Conservation (phyloP, 352 stramenopile genomes). For the Phytophthora sp. region DNA sequence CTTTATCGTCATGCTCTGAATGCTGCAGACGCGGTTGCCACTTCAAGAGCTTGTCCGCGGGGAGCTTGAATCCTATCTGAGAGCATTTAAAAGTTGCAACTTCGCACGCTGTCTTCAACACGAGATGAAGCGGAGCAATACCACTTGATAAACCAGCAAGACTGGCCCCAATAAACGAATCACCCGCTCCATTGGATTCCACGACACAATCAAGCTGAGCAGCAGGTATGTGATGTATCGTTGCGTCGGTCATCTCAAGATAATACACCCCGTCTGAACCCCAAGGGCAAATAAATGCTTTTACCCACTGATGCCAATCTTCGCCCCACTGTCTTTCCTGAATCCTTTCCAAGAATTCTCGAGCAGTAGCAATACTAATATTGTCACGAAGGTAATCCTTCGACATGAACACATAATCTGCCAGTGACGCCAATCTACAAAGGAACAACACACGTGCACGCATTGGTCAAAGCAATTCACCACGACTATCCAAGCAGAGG, state of each 20-base stretch:
- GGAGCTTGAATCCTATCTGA: slow-evolving; percentile 59
- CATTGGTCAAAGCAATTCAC: no score
- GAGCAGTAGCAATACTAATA: slow-evolving; percentile 42
- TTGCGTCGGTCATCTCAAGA: slow-evolving; percentile 30
- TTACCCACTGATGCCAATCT: slow-evolving; percentile 32
- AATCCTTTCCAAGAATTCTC: slow-evolving; percentile 48
- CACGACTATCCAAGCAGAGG: background rate
- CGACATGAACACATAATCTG: slow-evolving; percentile 68
- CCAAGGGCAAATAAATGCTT: slow-evolving; percentile 76
- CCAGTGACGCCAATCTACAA: slow-evolving; percentile 46
- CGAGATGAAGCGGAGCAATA: slow-evolving; percentile 28
- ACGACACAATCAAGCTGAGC: slow-evolving; percentile 42
- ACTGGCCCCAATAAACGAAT: slow-evolving; percentile 73
- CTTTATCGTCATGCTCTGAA: background rate
- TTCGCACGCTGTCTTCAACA: slow-evolving; percentile 52
- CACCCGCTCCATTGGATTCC: slow-evolving; percentile 77
- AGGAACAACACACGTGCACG: background rate
- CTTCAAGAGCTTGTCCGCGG: slow-evolving; percentile 10
- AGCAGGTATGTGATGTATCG: slow-evolving; percentile 43
- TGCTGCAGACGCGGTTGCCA: slow-evolving; percentile 25
- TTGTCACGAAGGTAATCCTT: slow-evolving; percentile 79
- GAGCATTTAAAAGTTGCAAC: slow-evolving; percentile 68
- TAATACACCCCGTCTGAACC: slow-evolving; percentile 65
- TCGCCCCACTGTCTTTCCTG: slow-evolving; percentile 19
- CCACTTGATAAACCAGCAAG: slow-evolving; percentile 52